Evolutionary conservation across 31 red algal genomes (phyloP).

Genomic region (Asparagopsis taxiformis): DNA sequence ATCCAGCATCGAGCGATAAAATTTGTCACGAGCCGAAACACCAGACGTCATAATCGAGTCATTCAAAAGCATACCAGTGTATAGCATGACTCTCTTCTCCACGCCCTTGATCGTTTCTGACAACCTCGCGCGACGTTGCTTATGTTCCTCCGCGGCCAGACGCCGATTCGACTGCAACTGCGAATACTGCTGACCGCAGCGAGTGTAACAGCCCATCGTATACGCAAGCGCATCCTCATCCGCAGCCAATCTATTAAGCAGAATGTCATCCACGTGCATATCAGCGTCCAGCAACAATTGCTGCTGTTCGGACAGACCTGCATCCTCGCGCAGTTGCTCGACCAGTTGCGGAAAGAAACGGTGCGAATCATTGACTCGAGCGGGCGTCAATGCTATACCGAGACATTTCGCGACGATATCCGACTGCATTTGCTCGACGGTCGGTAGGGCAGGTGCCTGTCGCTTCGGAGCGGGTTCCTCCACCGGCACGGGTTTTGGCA

Average conservation of each 20-base stretch:
- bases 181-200: slow-evolving; percentile 52
- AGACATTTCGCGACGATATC: slow-evolving; percentile 35
- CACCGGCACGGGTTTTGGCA: background rate
- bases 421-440: slow-evolving; percentile 28
- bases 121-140: slow-evolving; percentile 27
- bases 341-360: slow-evolving; percentile 37
- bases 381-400: slow-evolving; percentile 20
- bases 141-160: slow-evolving; percentile 35
- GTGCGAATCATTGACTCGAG: slow-evolving; percentile 9
- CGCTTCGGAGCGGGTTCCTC: slow-evolving; percentile 6
- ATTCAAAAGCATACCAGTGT: slow-evolving; percentile 69
- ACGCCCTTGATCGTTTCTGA: slow-evolving; percentile 30
- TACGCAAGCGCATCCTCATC: slow-evolving; percentile 38
- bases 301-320: slow-evolving; percentile 26
- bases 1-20: slow-evolving; percentile 36
- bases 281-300: slow-evolving; percentile 44
- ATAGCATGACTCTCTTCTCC: slow-evolving; percentile 60
- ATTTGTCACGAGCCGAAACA: slow-evolving; percentile 10
- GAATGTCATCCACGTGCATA: slow-evolving; percentile 68
- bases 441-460: slow-evolving; percentile 29
- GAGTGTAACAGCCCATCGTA: slow-evolving; percentile 36
- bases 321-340: slow-evolving; percentile 26
- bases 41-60: slow-evolving; percentile 63
- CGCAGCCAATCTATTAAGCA: slow-evolving; percentile 53
- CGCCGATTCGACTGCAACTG: slow-evolving; percentile 47